Evolutionary conservation across 2,329 filamentous ascomycete genomes (phyloP), one percentile per base, ranked within the genome.

Genomic region (Alternaria conjuncta): DNA sequence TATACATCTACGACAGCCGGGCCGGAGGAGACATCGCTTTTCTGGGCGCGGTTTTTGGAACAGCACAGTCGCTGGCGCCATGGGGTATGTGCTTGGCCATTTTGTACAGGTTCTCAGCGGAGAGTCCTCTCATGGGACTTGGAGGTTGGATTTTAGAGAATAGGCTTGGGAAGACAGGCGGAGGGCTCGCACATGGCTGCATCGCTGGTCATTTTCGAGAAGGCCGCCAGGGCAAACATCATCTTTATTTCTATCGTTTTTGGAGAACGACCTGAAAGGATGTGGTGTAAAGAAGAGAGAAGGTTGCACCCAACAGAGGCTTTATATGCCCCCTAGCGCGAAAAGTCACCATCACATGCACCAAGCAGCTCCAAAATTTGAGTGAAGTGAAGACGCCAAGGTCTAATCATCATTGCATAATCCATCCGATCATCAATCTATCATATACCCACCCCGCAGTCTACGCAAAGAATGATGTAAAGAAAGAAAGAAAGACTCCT

Each of bases 401-500:
- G 49, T 41, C 20, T 53, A 3, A 25, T 41, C 49, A 53, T 53
- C 13, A 53, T 53, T 53, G 49, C 13, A 25, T 41, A 30, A 36
- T 25, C 15, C 43, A 45, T 45, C 49, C 30, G 6, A 12, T 21
- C 9, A 41, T 36, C 49, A 15, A 53, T 53, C 49, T 53, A 53
- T 53, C 54, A 28, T 56, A 30, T 9, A 26, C 43, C 43, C 26
- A 45, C 3, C 3, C 6, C 26, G 1, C 41, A 1, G 20, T 26
- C 43, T 20, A 47, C 45, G 54, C 41, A 7, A 6, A 10, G n/a
- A 32, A 36, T 18, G 20, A 56, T 45, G 8, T 18, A 8, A 41
- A 44, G 46, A 4, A 44, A 43, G 25, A 26, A 25, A 51, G 20
- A 28, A 26, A 21, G 47, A 59, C 60, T 57, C 60, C 57, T 36